These are phyloP conservation scores for Teratosphaeria gauchensis DNA, from an alignment of 2,329 filamentous ascomycete species.

Conservation along the genomic window DNA sequence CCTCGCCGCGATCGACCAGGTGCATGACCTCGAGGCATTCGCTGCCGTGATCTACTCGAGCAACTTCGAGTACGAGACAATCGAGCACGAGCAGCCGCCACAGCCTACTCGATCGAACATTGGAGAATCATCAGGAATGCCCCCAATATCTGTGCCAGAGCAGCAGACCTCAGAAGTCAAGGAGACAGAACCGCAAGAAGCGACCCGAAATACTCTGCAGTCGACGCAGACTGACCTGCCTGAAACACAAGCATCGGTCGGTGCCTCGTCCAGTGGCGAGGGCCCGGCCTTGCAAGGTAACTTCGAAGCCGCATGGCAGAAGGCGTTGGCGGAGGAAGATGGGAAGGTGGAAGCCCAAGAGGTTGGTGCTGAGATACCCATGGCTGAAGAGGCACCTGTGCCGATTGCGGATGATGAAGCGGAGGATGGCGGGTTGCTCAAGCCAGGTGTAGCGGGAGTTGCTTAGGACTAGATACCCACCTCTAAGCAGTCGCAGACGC, in stretches of 20 bases:
- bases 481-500: not conserved
- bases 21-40: slow-evolving; percentile 70
- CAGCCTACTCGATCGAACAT: not conserved
- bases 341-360: slow-evolving; percentile 8
- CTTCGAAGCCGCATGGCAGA: slow-evolving; percentile 63
- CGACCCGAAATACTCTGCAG: not conserved
- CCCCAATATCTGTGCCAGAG: not conserved
- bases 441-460: not conserved
- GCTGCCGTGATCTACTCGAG: slow-evolving; percentile 80
- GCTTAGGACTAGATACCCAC: not conserved
- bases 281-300: slow-evolving; percentile 15
- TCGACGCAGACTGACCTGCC: not conserved
- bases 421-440: not conserved
- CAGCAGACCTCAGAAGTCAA: not conserved
- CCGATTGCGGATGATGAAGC: not conserved
- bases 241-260: not conserved
- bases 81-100: slow-evolving; percentile 18
- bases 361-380: not conserved
- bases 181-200: slow-evolving; percentile 1
- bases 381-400: not conserved
- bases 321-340: slow-evolving; percentile 45
- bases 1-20: slow-evolving; percentile 59
- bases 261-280: not conserved
- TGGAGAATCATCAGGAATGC: not conserved
- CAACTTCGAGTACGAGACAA: slow-evolving; percentile 54